Evolutionary conservation across 441 rosid genomes (phyloP).

Genomic region (Adansonia grandidieri): DNA sequence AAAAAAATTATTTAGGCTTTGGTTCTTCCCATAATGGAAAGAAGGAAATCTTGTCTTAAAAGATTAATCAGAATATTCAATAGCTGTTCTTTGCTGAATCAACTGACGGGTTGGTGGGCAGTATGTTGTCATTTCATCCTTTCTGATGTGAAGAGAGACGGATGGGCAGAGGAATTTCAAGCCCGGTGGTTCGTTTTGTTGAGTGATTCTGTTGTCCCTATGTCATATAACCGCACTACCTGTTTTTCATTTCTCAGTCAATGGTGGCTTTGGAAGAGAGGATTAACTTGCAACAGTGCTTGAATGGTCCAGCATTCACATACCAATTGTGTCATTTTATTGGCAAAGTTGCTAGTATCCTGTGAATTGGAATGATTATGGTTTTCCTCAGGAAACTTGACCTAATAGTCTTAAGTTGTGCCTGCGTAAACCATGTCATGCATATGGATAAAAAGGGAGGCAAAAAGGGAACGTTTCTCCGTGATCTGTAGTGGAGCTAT

Average conservation of each 20-base stretch:
- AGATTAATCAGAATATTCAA: not conserved
- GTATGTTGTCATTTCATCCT: not conserved
- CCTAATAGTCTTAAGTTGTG: not conserved
- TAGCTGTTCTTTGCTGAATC: slow-evolving; percentile 1
- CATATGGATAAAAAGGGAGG: not conserved
- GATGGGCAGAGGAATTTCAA: slow-evolving; percentile 1
- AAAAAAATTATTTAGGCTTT: not conserved
- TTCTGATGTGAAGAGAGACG: not conserved
- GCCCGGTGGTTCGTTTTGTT: not conserved
- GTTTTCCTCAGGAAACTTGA: not conserved
- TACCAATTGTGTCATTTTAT: not conserved
- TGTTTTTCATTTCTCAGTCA: not conserved
- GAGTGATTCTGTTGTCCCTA: not conserved
- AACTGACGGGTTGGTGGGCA: not conserved
- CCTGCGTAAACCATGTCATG: slow-evolving; percentile 1
- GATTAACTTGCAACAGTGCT: not conserved
- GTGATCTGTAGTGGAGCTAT: not conserved
- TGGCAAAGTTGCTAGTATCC: not conserved
- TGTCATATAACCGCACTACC: not conserved
- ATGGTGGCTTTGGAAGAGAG: not conserved
- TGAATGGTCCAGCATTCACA: not conserved
- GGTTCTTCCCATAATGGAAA: not conserved
- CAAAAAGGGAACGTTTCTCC: not conserved
- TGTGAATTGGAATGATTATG: slow-evolving; percentile 13
- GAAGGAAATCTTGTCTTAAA: not conserved